These are phyloP conservation scores for Alnus glutinosa DNA, from an alignment of 306 rosid genomes.

Conservation along the genomic window DNA sequence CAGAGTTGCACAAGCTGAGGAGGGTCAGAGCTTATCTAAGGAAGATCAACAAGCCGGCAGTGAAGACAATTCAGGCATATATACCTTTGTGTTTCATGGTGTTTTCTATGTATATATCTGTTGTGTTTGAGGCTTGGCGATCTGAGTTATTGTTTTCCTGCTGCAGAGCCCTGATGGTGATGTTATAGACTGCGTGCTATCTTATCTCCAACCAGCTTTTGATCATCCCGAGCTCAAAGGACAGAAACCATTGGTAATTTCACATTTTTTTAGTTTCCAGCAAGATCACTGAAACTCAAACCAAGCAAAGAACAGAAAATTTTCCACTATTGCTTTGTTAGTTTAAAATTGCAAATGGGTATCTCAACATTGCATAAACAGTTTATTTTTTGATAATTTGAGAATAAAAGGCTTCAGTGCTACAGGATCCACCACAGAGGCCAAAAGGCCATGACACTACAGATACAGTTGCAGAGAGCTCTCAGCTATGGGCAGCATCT, in stretches of 20 bases:
- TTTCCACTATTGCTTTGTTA: too few species aligned
- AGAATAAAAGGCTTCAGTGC: slow-evolving; percentile 36
- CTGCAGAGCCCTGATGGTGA: slow-evolving; percentile 97
- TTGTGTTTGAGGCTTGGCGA: slow-evolving; percentile 16
- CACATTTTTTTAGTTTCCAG: background rate
- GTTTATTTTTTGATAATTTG: slow-evolving; percentile 23
- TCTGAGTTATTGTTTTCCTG: slow-evolving; percentile 27
- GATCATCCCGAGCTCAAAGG: slow-evolving; percentile 80
- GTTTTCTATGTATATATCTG: background rate
- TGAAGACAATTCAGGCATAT: slow-evolving; percentile 85
- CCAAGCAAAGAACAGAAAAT: background rate
- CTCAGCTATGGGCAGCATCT: slow-evolving; percentile 73
- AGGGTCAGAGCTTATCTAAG: slow-evolving; percentile 49
- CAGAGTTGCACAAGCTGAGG: slow-evolving; percentile 44
- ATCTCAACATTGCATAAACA: background rate
- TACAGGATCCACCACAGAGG: slow-evolving; percentile 91
- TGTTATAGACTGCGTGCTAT: slow-evolving; percentile 77
- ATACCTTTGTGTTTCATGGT: background rate
- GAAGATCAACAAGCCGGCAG: slow-evolving; percentile 78
- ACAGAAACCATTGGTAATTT: slow-evolving; percentile 76
- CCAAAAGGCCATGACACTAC: slow-evolving; percentile 53
- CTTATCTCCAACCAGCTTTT: slow-evolving; percentile 94
- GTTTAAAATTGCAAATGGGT: background rate
- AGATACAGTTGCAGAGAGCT: slow-evolving; percentile 42
- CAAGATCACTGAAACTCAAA: background rate